Percentiles rank a stretch among this genome's conserved stretches.
Evolutionary conservation across 2,329 filamentous ascomycete genomes (phyloP).

Genomic region (Colletotrichum echinochloae): DNA sequence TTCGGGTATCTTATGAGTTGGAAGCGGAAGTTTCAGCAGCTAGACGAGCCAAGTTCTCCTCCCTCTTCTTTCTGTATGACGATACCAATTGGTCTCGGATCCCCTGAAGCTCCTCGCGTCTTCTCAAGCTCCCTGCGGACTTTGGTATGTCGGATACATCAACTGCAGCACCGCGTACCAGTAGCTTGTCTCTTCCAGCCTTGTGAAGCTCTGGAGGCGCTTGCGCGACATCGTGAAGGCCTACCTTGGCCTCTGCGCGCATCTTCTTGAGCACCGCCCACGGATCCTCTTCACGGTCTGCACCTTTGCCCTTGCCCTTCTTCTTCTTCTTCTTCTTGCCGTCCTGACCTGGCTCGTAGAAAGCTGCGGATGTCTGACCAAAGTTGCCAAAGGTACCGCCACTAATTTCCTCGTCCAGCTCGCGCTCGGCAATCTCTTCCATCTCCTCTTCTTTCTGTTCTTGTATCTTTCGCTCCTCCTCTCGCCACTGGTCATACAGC

Average conservation of each 20-base stretch:
- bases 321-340: constrained; percentile 59
- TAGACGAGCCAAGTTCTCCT: constrained; percentile 40
- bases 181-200: constrained; percentile 49
- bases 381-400: constrained; percentile 55
- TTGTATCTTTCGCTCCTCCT: constrained; percentile 72
- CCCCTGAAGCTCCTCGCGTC: constrained; percentile 54
- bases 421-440: constrained; percentile 72
- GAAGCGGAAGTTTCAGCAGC: background rate
- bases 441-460: constrained; percentile 75
- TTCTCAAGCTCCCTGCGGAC: constrained; percentile 53
- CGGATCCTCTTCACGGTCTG: constrained; percentile 74
- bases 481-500: constrained; percentile 81
- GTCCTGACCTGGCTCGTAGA: constrained; percentile 56
- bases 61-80: constrained; percentile 53
- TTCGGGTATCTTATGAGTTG: constrained; percentile 13
- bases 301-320: constrained; percentile 54
- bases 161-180: constrained; percentile 49
- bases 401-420: constrained; percentile 69
- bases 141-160: constrained; percentile 54
- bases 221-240: constrained; percentile 71
- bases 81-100: constrained; percentile 52
- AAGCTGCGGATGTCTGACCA: constrained; percentile 51
- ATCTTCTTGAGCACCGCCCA: constrained; percentile 81
- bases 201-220: constrained; percentile 81
- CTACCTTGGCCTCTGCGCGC: constrained; percentile 66